Evolutionary conservation across 345 rosid species (phyloP), one percentile per base, ranked within the genome.

Genomic region (Cochlearia excelsa): DNA sequence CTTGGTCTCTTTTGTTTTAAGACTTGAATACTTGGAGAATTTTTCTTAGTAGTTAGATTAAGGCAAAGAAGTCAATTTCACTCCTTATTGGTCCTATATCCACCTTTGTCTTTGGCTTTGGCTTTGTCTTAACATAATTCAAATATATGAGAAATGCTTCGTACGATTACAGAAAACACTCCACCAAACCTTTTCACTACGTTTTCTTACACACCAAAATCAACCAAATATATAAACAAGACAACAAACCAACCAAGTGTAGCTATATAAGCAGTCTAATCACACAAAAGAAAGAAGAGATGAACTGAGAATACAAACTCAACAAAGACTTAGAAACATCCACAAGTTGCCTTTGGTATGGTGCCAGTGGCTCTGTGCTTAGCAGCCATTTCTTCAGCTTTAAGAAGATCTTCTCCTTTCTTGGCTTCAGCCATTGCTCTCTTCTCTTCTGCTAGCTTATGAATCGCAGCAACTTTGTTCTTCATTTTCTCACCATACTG

Each of bases 371-470:
- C 97, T 7, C 86, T 82, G 66, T 78, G 68, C 69, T 87, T 94
- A 4, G 97, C 99, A 53, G 93, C 92, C 74, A 51, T 61, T 71
- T 94, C 99, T 76, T 85, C 96, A 9, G 95, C 87, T 67, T 84
- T 85, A 7, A 94, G 90, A 34, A 84, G 1, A 54, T 90, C 90
- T 80, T 94, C 90, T 34, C 90, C 87, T 2, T 74, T 83, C 52
- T 57, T 68, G 46, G 99, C 95, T 62, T 87, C 95, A 46, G 85
- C 84, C 63, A 72, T 72, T 38, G 97, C 97, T 72, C 79, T 82
- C 75, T 84, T 87, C 57, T 93, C 99, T 74, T 87, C 92, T 44
- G 97, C 95, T 60, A 73, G 48, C 70, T 78, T 94, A 74, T 84
- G 97, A 26, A 87, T 49, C 6, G 75, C 54, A 23, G 99, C 99